Conservation (phyloP, 805 yeast genomes). For the Candida berthetii region DNA sequence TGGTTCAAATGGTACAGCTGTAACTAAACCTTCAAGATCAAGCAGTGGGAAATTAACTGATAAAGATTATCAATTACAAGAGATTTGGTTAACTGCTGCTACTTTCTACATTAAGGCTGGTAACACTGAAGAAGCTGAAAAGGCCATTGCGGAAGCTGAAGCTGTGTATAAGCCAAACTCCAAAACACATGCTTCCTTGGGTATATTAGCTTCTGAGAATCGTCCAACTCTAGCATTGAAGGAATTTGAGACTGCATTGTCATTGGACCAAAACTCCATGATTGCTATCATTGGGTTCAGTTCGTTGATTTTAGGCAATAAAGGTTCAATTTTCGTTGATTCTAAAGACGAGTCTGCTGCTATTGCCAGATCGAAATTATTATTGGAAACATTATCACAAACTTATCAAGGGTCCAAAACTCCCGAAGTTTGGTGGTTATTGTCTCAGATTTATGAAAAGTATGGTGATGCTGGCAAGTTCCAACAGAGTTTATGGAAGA, state of each 20-base stretch:
- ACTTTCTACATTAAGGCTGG: constrained; percentile 55
- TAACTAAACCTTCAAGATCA: too few relatives aligned
- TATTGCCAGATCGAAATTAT: constrained; percentile 28
- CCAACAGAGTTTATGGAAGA: constrained; percentile 49
- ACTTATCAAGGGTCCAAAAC: constrained; percentile 35
- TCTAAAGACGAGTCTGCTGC: constrained; percentile 55
- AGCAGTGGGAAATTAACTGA: neutral
- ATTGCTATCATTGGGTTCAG: constrained; percentile 14
- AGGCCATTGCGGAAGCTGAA: constrained; percentile 70
- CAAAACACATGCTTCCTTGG: constrained; percentile 41
- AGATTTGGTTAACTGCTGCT: constrained; percentile 72
- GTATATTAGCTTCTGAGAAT: constrained; percentile 27
- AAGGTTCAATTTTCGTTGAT: constrained; percentile 36
- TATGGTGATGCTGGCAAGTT: constrained; percentile 44
- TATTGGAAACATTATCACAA: constrained; percentile 30
- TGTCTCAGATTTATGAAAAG: constrained; percentile 56
- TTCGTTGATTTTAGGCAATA: constrained; percentile 8
- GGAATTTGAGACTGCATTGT: constrained; percentile 50
- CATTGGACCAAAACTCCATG: constrained; percentile 4
- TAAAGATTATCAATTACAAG: constrained; percentile 42
- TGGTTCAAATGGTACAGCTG: too few relatives aligned
- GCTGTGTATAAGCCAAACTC: constrained; percentile 36
- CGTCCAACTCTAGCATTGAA: constrained; percentile 41
- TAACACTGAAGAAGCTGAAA: constrained; percentile 53
- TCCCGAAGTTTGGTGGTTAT: constrained; percentile 66